Evolutionary conservation across 768 basidiomycete genomes (phyloP), one percentile per base, ranked within the genome.

Genomic region (Cystobasidiopsis lactophilus): DNA sequence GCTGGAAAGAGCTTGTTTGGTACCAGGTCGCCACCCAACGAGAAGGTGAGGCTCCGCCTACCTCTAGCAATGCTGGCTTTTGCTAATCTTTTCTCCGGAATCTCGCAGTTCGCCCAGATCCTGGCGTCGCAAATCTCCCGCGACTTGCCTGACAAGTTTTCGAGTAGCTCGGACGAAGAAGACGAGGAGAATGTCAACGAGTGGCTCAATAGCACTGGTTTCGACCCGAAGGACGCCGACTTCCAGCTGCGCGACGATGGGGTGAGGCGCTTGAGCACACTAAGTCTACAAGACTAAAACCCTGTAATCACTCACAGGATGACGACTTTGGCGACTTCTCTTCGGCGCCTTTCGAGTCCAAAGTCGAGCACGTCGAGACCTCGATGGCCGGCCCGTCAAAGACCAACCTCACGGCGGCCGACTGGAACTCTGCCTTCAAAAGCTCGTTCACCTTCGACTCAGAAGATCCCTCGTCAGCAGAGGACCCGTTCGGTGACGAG

Each of bases 81-180:
- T 19, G 41, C 21, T 43, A 1, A 14, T 1, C 30, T n/a, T n/a
- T n/a, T 14, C 5, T n/a, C 18, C 9, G 9, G 10, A 23, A 50
- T 7, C 3, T 14, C 47, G 41, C 54, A 86, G 83, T 86, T 88
- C 66, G 79, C 81, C 18, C 73, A 77, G 29, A 86, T 85, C 62
- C 71, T 84, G 29, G 75, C 76, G 4, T 76, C 79, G 56, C 80
- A 84, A 60, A 78, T 84, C 58, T 54, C 62, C 2, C 56, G 40
- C 48, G 51, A 52, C 3, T 44, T 54, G n/a, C 56, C 53, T 9
- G 55, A 56, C 44, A 43, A 56, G n/a, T 56, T 56, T 35, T 21
- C 48, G 4, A 24, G 48, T 11, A 40, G 46, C n/a, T 54, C 53
- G 4, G 27, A 53, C 19, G 47, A 46, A 24, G 41, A 27, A 24